These are phyloP conservation scores for Aspergillus funiculosus DNA, from an alignment of 495 filamentous ascomycete species.

Conservation along the genomic window DNA sequence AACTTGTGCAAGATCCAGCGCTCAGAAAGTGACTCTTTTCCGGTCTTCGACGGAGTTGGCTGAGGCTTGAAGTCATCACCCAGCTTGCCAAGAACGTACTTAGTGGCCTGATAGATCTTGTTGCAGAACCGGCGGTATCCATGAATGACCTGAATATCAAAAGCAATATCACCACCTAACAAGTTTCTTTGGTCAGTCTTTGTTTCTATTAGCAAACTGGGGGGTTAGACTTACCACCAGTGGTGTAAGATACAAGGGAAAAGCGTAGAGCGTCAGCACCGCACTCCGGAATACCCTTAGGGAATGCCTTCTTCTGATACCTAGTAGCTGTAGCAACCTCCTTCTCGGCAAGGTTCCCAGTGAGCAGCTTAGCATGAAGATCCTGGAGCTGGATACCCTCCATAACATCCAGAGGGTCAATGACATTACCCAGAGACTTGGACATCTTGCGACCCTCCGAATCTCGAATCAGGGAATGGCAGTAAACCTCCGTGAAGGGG, in stretches of 20 bases:
- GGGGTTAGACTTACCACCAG: conserved; percentile 53
- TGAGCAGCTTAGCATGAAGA: conserved; percentile 63
- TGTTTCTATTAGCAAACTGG: not conserved
- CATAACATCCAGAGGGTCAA: conserved; percentile 78
- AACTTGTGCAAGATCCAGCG: conserved; percentile 82
- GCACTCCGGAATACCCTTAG: conserved; percentile 79
- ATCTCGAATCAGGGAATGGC: conserved; percentile 70
- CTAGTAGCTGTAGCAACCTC: conserved; percentile 67
- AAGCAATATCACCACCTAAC: conserved; percentile 66
- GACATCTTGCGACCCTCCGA: conserved; percentile 79
- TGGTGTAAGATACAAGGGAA: conserved; percentile 75
- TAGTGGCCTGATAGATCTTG: conserved; percentile 88
- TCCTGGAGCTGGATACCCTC: conserved; percentile 60
- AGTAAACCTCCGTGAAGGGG: conserved; percentile 75
- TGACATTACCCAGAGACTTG: conserved; percentile 77
- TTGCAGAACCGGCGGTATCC: conserved; percentile 83
- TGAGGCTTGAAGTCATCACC: conserved; percentile 65
- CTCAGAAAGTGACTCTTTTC: conserved; percentile 67
- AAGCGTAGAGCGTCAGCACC: conserved; percentile 82
- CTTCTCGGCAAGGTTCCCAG: conserved; percentile 68
- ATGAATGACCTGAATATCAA: conserved; percentile 79
- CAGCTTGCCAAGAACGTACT: conserved; percentile 76
- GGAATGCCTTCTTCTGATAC: conserved; percentile 74
- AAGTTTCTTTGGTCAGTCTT: conserved; percentile 1
- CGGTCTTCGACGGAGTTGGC: conserved; percentile 49